phyloP scores from a whole-genome alignment of 208 protist species.

The Leishmania tarentolae region DNA sequence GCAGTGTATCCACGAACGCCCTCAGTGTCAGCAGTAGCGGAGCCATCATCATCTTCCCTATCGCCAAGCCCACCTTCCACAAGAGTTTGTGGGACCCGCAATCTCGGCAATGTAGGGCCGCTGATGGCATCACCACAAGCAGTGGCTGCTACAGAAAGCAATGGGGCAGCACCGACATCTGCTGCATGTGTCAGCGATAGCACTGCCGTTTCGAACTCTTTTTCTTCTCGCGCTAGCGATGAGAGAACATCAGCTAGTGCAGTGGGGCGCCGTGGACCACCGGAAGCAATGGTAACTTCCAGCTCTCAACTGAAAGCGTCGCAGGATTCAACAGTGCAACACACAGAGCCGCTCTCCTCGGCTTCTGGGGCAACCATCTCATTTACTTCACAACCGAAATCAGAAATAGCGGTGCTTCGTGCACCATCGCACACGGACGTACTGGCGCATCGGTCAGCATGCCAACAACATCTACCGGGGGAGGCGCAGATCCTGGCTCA shows the following conservation, averaged over 20 bases:
- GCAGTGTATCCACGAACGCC: neutral
- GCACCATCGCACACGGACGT: neutral
- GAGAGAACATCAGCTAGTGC: neutral
- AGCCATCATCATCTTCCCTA: neutral
- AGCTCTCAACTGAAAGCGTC: neutral
- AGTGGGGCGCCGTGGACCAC: constrained; percentile 14
- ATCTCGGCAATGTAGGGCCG: neutral
- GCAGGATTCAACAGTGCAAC: neutral
- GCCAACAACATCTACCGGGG: neutral
- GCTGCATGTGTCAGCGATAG: neutral
- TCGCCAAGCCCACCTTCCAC: neutral
- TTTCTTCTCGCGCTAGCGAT: neutral
- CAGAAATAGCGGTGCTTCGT: too few relatives aligned
- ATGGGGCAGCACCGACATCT: too few relatives aligned
- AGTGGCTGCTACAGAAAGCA: neutral
- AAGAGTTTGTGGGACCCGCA: neutral
- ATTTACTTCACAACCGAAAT: neutral
- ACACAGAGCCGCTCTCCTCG: neutral
- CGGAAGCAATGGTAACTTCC: neutral
- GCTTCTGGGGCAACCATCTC: neutral
- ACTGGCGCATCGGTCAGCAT: too few relatives aligned
- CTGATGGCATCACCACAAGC: neutral
- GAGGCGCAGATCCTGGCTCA: neutral
- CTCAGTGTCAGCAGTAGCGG: neutral
- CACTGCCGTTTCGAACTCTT: neutral